Evolutionary conservation across 345 rosid genomes (phyloP), one percentile per base, ranked within the genome.

Genomic region (Moricandia arvensis): DNA sequence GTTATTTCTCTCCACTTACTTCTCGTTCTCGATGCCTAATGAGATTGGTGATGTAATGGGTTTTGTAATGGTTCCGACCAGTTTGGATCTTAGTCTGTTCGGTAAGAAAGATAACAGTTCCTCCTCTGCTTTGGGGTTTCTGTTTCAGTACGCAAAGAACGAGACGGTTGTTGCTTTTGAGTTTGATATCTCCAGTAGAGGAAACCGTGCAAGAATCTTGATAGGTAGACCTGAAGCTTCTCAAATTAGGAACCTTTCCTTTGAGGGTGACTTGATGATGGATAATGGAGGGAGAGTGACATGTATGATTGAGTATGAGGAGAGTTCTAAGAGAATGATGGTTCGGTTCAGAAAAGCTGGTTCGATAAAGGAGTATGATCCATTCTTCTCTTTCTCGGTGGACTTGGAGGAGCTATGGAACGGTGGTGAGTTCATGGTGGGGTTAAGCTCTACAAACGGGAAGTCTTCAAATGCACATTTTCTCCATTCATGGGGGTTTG

Each of bases 231-330:
- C 82, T 78, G 86, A 69, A 11, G 87, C 90, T 70, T 11, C 77
- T 77, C 85, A 69, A 85, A 71, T 66, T 29, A 72, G 62, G 53
- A 78, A 66, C 69, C 7, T 78, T 60, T 72, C 74, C 31, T 75
- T 69, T 87, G 79, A 72, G 75, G 72, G 77, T 51, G 73, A 72
- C 51, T 78, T 72, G 73, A 35, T 66, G 51, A 59, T 72, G 69
- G 73, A 79, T 59, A 84, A 84, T 74, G 90, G 66, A 89, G 94
- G 92, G 63, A 84, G 66, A 59, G 59, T 91, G 75, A 83, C 54
- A 54, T 82, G 90, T 70, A 91, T 96, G 97, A 83, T 91, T 66
- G 97, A 91, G 66, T 93, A 91, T 66, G 86, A 83, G 33, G 91
- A 88, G 4, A 82, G 77, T 57, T 87, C 94, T 0, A 87, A 85